Base-by-base conservation (phyloP, 208 protist species). In the Acanthamoeba sp. region DNA sequence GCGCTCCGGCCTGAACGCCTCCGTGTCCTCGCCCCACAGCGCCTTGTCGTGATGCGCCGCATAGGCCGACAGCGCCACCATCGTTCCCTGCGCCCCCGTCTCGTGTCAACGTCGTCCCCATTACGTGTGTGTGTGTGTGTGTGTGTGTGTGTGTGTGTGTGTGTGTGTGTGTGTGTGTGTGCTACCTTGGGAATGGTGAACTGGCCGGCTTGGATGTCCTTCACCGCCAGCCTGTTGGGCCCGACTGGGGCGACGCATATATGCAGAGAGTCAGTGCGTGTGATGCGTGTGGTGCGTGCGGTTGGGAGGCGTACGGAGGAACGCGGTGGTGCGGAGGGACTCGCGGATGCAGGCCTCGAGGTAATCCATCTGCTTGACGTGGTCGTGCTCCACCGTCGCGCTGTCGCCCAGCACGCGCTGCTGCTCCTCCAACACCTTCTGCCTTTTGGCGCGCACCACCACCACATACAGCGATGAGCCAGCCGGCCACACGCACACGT, bases 291-390 rank as follows among this genome's bases (percentile, higher is more conserved):
- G 3, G n/a, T 78, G 69, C 22, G 27, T 64, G 57, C 16, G 3
- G 27, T 64, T 7, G 14, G 34, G 1, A 1, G 36, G 7, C 76
- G 76, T 85, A 85, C 76, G 48, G 18, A 85, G 45, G 76, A 85
- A 85, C n/a, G 76, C n/a, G 29, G 76, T 85, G 24, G 29, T 59
- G 22, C 76, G 76, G 45, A 85, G 76, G 45, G 76, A 85, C 32
- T 85, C 76, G 48, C 76, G 76, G 0, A 85, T 57, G 76, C 76
- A 85, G 45, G 76, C 76, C 16, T 85, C 76, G 76, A 85, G 76
- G 48, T 59, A 85, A 0, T 85, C 76, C 76, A 85, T 85, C 76
- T 85, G 20, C 76, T 85, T 85, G 27, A 85, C 48, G 42, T 85
- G 38, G 9, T 85, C 76, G 76, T 85, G 76, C 6, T 85, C 76